Evolutionary conservation across 139 green algal genomes (phyloP), one percentile per base, ranked within the genome.

Genomic region (Tetradesmus lagerheimii): DNA sequence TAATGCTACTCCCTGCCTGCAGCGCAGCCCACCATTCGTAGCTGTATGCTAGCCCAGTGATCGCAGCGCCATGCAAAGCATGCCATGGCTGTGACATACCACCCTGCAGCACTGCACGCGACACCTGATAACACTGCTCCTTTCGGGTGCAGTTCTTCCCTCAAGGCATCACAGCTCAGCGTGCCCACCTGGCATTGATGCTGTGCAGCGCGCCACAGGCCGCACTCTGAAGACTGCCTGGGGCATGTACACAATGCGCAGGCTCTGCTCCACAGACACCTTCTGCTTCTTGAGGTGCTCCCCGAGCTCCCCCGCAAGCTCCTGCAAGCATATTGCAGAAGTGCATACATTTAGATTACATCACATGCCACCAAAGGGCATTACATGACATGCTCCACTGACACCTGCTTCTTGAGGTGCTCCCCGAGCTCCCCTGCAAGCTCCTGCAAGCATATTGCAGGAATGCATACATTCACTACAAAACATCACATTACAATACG

Each of bases 221-320:
- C 97, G 95, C 41, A 99, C 97, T 2, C 96, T 93, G 92, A 99
- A 99, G 20, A 99, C 50, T 50, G 92, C 93, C 83, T 95, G 93
- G 3, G 98, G 98, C 83, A 97, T 96, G 92, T 98, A 99, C 78
- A 98, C 95, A 4, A 99, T 95, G 1, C 92, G 87, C 67, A 99
- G 92, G 8, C 95, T 93, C 62, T 91, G 87, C 92, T 99, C 98
- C 80, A 99, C 96, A 1, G 95, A 98, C 25, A 97, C 91, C 86
- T 92, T 90, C 23, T 97, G 62, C 64, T 97, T 92, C 11, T 85
- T 66, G 38, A 99, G 90, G 90, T 98, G 96, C 15, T 85, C 80
- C 1, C 95, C 96, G 20, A 99, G 89, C 77, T 95, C 93, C 0
- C 75, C 94, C 2, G 90, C 92, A 3, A 99, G 91, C 90, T 99